Evolutionary conservation across 306 rosid species (phyloP), one percentile per base, ranked within the genome.

Genomic region (Casuarina equisetifolia): DNA sequence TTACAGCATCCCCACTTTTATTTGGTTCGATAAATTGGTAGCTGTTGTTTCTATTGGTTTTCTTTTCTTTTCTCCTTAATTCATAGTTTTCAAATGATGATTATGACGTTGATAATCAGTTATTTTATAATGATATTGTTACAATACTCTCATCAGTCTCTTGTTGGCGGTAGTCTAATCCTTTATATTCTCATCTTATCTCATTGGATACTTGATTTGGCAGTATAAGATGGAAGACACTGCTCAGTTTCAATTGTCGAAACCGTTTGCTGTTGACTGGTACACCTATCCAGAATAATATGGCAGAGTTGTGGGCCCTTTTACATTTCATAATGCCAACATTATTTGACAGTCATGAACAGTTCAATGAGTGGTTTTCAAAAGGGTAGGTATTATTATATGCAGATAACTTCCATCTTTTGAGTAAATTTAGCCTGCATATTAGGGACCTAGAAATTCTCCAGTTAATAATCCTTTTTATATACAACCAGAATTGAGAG

Each of bases 141-240:
- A 11, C 51, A 19, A 44, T 6, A 10, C 11, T 48, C 13, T 48
- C 15, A 48, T 48, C 51, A 9, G 9, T 8, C 51, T 48, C 12
- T 10, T 48, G 51, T 48, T 48, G 51, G 9, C 48, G 20, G 51
- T 2, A 15, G 46, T 75, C 43, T 39, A 40, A 57, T 66, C 1
- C 39, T 48, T 5, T 77, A 62, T n/a, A 20, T 46, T 55, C 75
- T 69, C 66, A 32, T 62, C 54, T 6, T 69, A 63, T 77, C 20
- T 48, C 58, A 55, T 55, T 75, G 62, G 61, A 76, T 81, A 46
- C 77, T 70, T 75, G 48, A 58, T 82, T 72, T 78, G 72, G 66
- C 97, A 96, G 99, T 88, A 91, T 96, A 96, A 90, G 99, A 82
- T 96, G 99, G 99, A 96, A 87, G 91, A 96, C 99, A 44, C 98